A percentile compares a stretch with the other conserved stretches of the same genome.
Conservation (phyloP, 2,329 filamentous ascomycete genomes). For the Phyllosticta citribraziliensis region DNA sequence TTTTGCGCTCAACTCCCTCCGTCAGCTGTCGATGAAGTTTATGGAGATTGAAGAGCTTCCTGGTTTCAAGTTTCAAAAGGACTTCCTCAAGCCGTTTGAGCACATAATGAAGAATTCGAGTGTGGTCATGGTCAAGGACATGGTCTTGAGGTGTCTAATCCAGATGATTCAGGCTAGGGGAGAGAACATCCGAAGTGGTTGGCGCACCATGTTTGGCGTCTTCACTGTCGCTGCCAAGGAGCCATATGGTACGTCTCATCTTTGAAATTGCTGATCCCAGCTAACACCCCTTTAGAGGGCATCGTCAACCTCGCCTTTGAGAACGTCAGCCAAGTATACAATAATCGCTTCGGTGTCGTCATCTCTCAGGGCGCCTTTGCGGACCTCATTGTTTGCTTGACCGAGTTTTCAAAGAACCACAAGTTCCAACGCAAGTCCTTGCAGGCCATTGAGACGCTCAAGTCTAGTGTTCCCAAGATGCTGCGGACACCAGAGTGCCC, state of each 20-base stretch:
- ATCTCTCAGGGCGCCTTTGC: constrained; percentile 95
- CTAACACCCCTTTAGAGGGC: constrained; percentile 48
- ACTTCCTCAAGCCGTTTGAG: constrained; percentile 97
- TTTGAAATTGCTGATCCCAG: constrained; percentile 12
- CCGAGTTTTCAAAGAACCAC: constrained; percentile 97
- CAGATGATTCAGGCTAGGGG: constrained; percentile 98
- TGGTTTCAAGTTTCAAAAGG: constrained; percentile 99
- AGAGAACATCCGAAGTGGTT: constrained; percentile 93
- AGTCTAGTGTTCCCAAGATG: constrained; percentile 90
- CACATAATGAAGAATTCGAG: constrained; percentile 91
- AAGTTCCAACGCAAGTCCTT: constrained; percentile 98
- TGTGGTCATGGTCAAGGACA: constrained; percentile 89
- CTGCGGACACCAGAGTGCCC: constrained; percentile 92
- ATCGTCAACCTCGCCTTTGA: constrained; percentile 97
- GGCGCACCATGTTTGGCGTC: constrained; percentile 98
- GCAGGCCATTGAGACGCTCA: constrained; percentile 88
- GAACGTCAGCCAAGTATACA: constrained; percentile 92
- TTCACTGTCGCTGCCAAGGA: constrained; percentile 93
- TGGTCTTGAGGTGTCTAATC: constrained; percentile 89
- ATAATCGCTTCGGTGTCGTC: constrained; percentile 87
- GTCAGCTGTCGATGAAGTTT: constrained; percentile 96
- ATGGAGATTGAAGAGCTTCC: constrained; percentile 97
- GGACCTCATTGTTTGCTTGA: constrained; percentile 90
- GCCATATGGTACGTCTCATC: constrained; percentile 52
- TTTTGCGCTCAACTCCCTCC: constrained; percentile 89